Evolutionary conservation across 257 asterid species (phyloP).

Genomic region (Solanum tarijense): DNA sequence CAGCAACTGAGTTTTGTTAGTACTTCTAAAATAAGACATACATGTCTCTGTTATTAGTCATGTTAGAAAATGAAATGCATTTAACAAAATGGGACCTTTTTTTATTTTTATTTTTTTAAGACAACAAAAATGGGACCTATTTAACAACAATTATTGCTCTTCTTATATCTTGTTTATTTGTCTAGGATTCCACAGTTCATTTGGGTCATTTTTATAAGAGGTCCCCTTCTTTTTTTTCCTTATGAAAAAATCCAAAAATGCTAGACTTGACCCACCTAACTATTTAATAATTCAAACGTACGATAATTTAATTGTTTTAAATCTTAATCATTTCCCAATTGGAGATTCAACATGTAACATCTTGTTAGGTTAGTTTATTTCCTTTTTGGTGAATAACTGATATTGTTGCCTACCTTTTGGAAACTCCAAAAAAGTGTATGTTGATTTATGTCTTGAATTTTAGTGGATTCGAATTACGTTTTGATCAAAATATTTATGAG

Average conservation of each 20-base stretch:
- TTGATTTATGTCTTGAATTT: neutral
- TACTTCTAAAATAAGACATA: conserved; percentile 26
- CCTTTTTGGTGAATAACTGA: neutral
- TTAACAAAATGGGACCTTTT: conserved; percentile 12
- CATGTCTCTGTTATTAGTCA: conserved; percentile 28
- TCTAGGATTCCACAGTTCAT: neutral
- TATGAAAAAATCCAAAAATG: conserved; percentile 10
- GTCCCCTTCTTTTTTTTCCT: conserved; percentile 11
- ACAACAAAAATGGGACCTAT: conserved; percentile 5
- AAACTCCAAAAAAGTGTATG: neutral
- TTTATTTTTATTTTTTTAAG: too few species aligned
- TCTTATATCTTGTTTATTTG: neutral
- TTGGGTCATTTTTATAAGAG: conserved; percentile 10
- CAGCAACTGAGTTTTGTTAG: conserved; percentile 17
- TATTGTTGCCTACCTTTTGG: neutral
- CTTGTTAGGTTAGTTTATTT: neutral
- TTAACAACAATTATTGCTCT: conserved; percentile 18
- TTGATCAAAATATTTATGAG: neutral
- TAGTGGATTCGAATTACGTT: neutral
- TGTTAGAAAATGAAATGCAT: conserved; percentile 13
- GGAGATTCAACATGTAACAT: neutral
- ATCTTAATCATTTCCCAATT: neutral
- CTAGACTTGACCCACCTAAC: conserved; percentile 24
- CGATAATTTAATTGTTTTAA: neutral
- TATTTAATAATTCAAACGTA: conserved; percentile 22